Evolutionary conservation across 805 yeast genomes (phyloP), one percentile per base, ranked within the genome.

Genomic region (Dipodascopsis uninucleata): DNA sequence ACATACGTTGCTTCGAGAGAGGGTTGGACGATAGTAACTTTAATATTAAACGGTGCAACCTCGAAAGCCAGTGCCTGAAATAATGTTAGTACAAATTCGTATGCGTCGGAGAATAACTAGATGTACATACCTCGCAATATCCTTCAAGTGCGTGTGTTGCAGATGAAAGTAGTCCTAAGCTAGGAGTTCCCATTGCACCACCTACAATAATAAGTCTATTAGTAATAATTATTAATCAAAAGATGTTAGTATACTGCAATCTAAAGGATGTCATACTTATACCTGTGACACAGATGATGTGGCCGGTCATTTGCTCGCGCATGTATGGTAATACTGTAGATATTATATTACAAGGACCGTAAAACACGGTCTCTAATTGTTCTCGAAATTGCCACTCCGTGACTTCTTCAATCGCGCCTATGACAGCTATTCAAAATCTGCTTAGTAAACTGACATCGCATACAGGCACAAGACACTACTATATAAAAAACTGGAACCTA

Each of bases 121-220:
- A n/a, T n/a, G n/a, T n/a, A 7, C 20, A 17, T 9, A 26, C 18
- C 42, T 63, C 67, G 7, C 50, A 38, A 41, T 59, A 62, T n/a
- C 66, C 66, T 44, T 63, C 67, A 16, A 63, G 41, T 3, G 64
- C 65, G 28, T 60, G 60, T 18, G 50, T 46, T 10, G 65, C 64
- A 9, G 62, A 45, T 5, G 61, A 46, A 26, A 53, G 31, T 12
- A 60, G 45, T 3, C 63, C 59, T 28, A 63, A 36, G 2, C 50
- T 26, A 1, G 66, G 66, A 21, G 61, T 61, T 20, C 61, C 64
- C 33, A 58, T 39, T 10, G 47, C 47, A 1, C 62, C 67, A 17
- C 40, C 56, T 49, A 23, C 10, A 8, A 14, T 3, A 28, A 28
- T 14, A 20, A 41, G 23, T 8, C 21, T 2, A 28, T 35, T 21